phyloP scores from a whole-genome alignment of 257 asterid species.

The Nicotiana tabacum region DNA sequence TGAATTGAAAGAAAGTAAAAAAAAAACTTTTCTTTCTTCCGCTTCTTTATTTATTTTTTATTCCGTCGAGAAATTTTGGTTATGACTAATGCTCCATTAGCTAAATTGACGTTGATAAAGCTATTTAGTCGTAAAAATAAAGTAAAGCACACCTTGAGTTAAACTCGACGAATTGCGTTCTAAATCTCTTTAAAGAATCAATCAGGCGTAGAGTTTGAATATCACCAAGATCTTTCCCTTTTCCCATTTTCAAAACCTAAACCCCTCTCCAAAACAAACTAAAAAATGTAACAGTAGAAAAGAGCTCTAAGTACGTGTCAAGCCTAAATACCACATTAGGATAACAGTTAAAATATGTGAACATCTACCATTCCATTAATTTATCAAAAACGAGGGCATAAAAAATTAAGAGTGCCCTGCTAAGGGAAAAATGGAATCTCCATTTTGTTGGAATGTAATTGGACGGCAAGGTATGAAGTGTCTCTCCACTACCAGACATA shows the following conservation, averaged over 20 bases:
- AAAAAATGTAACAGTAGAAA: neutral
- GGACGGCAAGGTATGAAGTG: neutral
- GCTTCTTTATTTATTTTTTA: neutral
- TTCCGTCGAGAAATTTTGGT: neutral
- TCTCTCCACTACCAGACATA: slow-evolving; percentile 7
- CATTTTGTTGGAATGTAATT: neutral
- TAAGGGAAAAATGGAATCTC: neutral
- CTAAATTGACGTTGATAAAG: neutral
- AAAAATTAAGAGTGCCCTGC: neutral
- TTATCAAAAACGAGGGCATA: neutral
- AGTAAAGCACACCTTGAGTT: neutral
- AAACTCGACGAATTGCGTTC: neutral
- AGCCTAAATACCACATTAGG: neutral
- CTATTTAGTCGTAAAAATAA: neutral
- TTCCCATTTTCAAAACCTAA: neutral
- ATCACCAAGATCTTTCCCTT: too few relatives aligned
- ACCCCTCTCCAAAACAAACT: neutral
- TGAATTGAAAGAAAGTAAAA: too few relatives aligned
- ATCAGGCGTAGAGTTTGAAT: too few relatives aligned
- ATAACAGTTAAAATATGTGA: neutral
- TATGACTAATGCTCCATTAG: neutral
- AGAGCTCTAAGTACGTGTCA: neutral
- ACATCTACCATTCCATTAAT: neutral
- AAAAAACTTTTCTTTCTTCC: too few relatives aligned
- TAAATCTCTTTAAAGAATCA: too few relatives aligned